A percentile compares a stretch with the other conserved stretches of the same genome.
Conservation (phyloP, 371 early-diverging fungal genomes). For the Blakeslea trispora region DNA sequence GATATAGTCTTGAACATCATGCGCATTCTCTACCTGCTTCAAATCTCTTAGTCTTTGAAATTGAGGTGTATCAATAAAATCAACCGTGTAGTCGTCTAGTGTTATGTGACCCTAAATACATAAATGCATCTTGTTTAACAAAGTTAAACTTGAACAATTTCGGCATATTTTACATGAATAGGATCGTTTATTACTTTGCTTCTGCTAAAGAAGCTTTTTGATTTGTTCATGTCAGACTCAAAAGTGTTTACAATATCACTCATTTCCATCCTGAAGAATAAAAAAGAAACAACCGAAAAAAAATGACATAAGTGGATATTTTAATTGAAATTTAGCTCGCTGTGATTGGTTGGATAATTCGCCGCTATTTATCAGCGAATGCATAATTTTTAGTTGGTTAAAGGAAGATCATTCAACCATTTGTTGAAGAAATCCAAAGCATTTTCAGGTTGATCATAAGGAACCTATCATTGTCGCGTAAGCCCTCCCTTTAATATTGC, state of each 20-base stretch:
- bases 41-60: constrained; percentile 90
- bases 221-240: not conserved
- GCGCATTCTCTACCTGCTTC: constrained; percentile 83
- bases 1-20: constrained; percentile 21
- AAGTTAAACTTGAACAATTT: too few species aligned
- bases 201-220: constrained; percentile 23
- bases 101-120: constrained; percentile 78
- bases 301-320: not conserved
- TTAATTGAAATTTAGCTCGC: not conserved
- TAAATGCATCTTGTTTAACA: too few species aligned
- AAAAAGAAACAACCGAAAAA: constrained; percentile 3
- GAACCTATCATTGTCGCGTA: too few species aligned
- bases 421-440: constrained; percentile 57
- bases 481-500: too few species aligned
- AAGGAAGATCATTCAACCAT: constrained; percentile 46
- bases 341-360: not conserved
- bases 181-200: constrained; percentile 68
- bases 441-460: constrained; percentile 64
- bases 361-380: not conserved
- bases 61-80: constrained; percentile 91
- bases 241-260: constrained; percentile 20
- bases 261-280: constrained; percentile 7
- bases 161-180: constrained; percentile 70
- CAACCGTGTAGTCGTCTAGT: constrained; percentile 66
- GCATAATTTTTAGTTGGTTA: constrained; percentile 12